Evolutionary conservation across 2,329 filamentous ascomycete genomes (phyloP).

Genomic region (Colletotrichum aenigma): DNA sequence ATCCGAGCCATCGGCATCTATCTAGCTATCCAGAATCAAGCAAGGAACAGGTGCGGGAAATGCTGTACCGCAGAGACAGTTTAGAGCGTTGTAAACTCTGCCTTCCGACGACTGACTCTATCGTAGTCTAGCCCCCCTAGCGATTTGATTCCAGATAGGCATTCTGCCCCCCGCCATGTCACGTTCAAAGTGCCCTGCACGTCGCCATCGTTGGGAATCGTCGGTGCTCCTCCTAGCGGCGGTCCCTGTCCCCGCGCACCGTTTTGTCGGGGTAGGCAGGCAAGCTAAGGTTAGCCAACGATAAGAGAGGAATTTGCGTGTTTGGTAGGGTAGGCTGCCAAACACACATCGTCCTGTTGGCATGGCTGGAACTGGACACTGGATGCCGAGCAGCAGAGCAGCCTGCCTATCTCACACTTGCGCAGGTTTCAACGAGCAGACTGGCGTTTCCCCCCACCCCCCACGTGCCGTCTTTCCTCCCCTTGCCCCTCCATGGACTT

Average conservation of each 20-base stretch:
- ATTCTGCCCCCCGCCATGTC: not conserved
- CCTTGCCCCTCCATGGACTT: not conserved
- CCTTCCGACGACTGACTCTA: not conserved
- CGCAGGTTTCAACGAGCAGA: not conserved
- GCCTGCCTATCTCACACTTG: not conserved
- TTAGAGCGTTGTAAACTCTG: not conserved
- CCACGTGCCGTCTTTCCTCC: not conserved
- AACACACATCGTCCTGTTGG: not conserved
- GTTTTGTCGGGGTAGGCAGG: not conserved
- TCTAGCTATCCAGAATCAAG: not conserved
- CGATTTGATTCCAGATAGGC: not conserved
- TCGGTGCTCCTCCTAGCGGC: not conserved
- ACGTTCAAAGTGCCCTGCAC: not conserved
- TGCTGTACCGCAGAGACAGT: not conserved
- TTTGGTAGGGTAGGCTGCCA: not conserved
- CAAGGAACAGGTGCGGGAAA: not conserved
- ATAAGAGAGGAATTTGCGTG: not conserved
- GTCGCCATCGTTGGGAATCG: not conserved
- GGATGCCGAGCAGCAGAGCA: not conserved
- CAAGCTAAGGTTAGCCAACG: not conserved
- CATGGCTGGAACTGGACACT: not conserved
- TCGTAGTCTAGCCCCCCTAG: not conserved
- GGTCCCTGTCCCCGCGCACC: not conserved
- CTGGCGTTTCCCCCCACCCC: not conserved
- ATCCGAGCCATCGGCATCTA: not conserved